Base-by-base conservation (phyloP, 1,284 basidiomycete species). In the Moesziomyces sp. region DNA sequence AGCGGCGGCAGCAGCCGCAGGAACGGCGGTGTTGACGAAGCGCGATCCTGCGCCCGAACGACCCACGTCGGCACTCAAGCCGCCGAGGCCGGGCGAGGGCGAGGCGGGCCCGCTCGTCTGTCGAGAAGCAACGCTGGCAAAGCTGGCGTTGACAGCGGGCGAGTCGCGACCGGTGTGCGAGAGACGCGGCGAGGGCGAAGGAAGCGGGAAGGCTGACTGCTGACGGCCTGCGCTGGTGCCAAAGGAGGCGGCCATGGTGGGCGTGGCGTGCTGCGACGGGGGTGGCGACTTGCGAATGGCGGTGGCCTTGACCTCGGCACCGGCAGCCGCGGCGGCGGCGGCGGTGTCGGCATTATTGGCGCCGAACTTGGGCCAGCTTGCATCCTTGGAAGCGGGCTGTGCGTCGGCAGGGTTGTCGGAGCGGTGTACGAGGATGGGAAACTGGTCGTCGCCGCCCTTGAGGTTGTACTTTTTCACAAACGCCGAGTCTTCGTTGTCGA, bases 281-380 rank as follows among this genome's bases (percentile, higher is more conserved):
- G 59, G 85, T 58, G 68, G 86, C 72, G 88, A 86, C 60, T 71
- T 75, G 58, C 64, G 64, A 3, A 51, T 57, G 13, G 51, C 21
- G 24, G 53, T 50, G 42, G 55, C 51, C 52, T 60, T 53, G 38
- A 38, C 56, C 49, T 45, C 44, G 24, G 50, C 45, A 30, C 49
- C 46, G 49, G 48, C 48, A 24, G 56, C 53, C 58, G 61, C 44
- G 30, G 46, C 47, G 18, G 58, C 47, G 18, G 58, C 48, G 24
- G 45, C 65, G 26, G 54, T 21, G 21, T 10, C 21, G 34, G 23
- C 26, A 24, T n/a, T 88, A 86, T 55, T 49, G 47, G 55, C 42
- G 51, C 89, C 87, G 85, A 94, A 97, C 82, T 92, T 92, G 46
- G 94, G 92, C 95, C 95, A 97, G 84, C 97, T 94, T 3, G 93